Evolutionary conservation across 2,329 filamentous ascomycete genomes (phyloP).

Genomic region (Aspergillus sojae): DNA sequence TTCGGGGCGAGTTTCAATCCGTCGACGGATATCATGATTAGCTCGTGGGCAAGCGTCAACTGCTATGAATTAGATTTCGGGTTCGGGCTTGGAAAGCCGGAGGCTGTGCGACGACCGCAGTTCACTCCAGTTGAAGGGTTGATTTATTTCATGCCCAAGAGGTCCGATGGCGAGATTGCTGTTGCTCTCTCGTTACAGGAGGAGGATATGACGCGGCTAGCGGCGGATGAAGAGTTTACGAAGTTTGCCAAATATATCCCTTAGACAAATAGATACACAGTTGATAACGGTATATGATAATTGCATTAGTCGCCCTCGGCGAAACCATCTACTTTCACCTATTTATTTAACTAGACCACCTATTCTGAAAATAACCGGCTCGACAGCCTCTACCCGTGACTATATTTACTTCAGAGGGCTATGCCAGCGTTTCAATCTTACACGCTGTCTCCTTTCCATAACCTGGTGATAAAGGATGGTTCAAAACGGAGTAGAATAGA

Average conservation of each 20-base stretch:
- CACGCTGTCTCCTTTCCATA: not conserved
- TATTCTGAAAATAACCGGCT: not conserved
- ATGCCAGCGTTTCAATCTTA: no score
- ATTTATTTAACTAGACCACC: not conserved
- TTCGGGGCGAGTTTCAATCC: slow-evolving; percentile 35
- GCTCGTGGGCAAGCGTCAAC: slow-evolving; percentile 57
- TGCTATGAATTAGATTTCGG: slow-evolving; percentile 50
- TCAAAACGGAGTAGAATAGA: no score
- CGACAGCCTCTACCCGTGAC: no score
- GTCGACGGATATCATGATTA: slow-evolving; percentile 53
- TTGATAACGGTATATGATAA: not conserved
- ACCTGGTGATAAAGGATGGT: no score
- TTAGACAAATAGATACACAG: not conserved
- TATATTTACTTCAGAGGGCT: no score
- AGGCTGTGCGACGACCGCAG: slow-evolving; percentile 51
- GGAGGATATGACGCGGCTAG: slow-evolving; percentile 52
- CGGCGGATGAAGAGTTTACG: slow-evolving; percentile 46
- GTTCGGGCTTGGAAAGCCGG: slow-evolving; percentile 51
- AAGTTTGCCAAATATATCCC: slow-evolving; percentile 30
- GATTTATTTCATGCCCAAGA: slow-evolving; percentile 54
- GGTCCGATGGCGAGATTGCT: slow-evolving; percentile 47
- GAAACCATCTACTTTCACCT: not conserved
- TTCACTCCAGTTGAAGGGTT: slow-evolving; percentile 53
- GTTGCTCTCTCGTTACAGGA: slow-evolving; percentile 51
- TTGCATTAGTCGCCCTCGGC: not conserved